These are phyloP conservation scores for Mallotus repandus DNA, from an alignment of 441 rosid genomes.

Conservation along the genomic window DNA sequence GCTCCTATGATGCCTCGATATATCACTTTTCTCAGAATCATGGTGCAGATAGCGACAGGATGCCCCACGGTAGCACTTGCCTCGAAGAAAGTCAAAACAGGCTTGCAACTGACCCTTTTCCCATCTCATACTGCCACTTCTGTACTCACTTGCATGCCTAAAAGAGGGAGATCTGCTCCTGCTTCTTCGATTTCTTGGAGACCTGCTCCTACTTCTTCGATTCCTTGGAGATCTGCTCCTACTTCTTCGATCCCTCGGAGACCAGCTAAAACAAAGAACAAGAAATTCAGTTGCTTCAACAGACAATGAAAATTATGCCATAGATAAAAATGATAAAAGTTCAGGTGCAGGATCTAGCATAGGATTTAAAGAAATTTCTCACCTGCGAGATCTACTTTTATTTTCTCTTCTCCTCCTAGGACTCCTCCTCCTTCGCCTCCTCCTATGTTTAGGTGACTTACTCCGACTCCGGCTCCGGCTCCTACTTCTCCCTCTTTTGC, in stretches of 20 bases:
- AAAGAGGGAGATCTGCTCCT: slow-evolving; percentile 48
- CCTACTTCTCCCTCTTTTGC: slow-evolving; percentile 39
- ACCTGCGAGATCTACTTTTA: slow-evolving; percentile 61
- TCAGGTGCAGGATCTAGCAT: not conserved
- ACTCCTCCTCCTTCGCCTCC: slow-evolving; percentile 45
- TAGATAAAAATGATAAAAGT: not conserved
- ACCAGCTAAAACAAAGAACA: slow-evolving; percentile 43
- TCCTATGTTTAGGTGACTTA: slow-evolving; percentile 40
- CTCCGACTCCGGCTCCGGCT: slow-evolving; percentile 25
- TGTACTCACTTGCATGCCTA: slow-evolving; percentile 29
- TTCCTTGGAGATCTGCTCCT: slow-evolving; percentile 45
- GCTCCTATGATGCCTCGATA: slow-evolving; percentile 36
- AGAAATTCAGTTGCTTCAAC: slow-evolving; percentile 18
- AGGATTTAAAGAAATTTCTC: slow-evolving; percentile 11
- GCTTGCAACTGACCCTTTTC: slow-evolving; percentile 38
- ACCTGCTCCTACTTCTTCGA: slow-evolving; percentile 36
- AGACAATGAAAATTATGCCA: not conserved
- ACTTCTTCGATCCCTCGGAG: slow-evolving; percentile 42
- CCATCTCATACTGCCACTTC: slow-evolving; percentile 32
- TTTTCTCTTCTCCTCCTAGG: slow-evolving; percentile 44
- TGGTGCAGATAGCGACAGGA: slow-evolving; percentile 60
- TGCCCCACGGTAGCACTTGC: slow-evolving; percentile 63
- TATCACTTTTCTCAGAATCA: slow-evolving; percentile 36
- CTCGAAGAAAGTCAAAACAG: slow-evolving; percentile 63
- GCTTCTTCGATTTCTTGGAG: slow-evolving; percentile 37